Percentiles rank a stretch among this genome's conserved stretches.
Conservation (phyloP, 768 basidiomycete genomes). For the Agaricus sinodeliciosus region DNA sequence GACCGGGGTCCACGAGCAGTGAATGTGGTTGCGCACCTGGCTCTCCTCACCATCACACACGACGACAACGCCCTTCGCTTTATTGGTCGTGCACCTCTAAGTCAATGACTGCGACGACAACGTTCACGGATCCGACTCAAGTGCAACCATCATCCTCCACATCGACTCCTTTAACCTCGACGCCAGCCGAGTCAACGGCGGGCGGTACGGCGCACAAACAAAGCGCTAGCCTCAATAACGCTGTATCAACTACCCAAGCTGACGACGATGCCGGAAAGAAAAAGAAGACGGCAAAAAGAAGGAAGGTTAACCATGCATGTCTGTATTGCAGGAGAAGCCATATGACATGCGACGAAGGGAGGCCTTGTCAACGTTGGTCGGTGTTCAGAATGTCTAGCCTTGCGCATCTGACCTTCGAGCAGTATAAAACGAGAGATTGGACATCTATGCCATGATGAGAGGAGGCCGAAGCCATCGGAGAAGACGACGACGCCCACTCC, state of each 20-base stretch:
- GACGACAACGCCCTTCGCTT: background rate
- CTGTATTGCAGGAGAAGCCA: conserved; percentile 89
- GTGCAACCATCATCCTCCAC: conserved; percentile 8
- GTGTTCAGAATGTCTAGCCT: conserved; percentile 21
- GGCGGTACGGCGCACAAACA: background rate
- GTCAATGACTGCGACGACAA: conserved; percentile 1
- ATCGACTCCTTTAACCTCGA: conserved; percentile 5
- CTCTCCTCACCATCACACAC: conserved; percentile 3
- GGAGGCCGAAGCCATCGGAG: conserved; percentile 43
- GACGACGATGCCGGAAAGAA: conserved; percentile 36
- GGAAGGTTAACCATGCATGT: conserved; percentile 91
- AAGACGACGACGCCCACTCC: conserved; percentile 31
- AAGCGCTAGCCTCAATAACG: background rate
- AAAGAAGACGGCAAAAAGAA: conserved; percentile 55
- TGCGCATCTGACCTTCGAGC: background rate
- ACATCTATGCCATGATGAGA: conserved; percentile 89
- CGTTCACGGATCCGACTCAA: conserved; percentile 3
- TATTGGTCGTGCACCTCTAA: background rate
- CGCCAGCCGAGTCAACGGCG: background rate
- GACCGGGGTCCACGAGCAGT: conserved; percentile 5
- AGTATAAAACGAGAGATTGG: conserved; percentile 97
- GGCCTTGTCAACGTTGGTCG: conserved; percentile 91
- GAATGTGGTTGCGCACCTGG: conserved; percentile 1
- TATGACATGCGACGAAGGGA: conserved; percentile 87
- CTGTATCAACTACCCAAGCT: background rate